Conservation (phyloP, 192 early-diverging fungal species). For the Coemansia sp. region DNA sequence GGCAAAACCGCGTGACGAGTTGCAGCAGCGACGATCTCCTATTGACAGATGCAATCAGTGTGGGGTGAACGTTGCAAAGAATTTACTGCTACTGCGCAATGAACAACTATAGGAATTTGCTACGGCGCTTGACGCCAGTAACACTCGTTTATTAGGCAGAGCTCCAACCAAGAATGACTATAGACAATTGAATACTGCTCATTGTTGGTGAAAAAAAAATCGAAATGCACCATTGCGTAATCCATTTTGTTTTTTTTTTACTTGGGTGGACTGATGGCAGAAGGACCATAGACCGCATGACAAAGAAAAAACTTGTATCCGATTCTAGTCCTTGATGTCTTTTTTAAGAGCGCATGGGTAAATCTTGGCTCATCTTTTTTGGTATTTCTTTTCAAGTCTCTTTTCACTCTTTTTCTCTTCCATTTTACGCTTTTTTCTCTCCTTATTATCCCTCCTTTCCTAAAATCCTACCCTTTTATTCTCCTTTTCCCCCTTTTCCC, state of each 20-base stretch:
- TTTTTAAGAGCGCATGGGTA: slow-evolving; percentile 1
- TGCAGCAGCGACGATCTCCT: neutral
- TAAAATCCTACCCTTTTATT: no score
- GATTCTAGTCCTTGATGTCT: neutral
- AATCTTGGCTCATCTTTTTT: neutral
- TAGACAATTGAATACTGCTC: neutral
- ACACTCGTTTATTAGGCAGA: neutral
- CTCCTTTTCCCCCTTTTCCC: neutral
- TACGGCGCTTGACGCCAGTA: slow-evolving; percentile 3
- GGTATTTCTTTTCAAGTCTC: neutral
- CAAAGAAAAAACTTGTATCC: neutral
- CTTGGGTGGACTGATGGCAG: neutral
- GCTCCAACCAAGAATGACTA: neutral
- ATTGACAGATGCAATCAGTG: no score
- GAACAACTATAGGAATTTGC: neutral
- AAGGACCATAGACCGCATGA: slow-evolving; percentile 5
- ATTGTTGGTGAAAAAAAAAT: neutral
- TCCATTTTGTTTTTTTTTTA: no score
- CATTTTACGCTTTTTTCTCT: neutral
- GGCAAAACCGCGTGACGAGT: neutral
- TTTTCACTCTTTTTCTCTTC: neutral
- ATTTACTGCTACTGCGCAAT: neutral
- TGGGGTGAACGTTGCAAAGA: neutral
- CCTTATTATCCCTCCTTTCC: neutral
- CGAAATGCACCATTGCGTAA: neutral